phyloP scores from a whole-genome alignment of 345 rosid genomes.

The Ailanthus altissimus region DNA sequence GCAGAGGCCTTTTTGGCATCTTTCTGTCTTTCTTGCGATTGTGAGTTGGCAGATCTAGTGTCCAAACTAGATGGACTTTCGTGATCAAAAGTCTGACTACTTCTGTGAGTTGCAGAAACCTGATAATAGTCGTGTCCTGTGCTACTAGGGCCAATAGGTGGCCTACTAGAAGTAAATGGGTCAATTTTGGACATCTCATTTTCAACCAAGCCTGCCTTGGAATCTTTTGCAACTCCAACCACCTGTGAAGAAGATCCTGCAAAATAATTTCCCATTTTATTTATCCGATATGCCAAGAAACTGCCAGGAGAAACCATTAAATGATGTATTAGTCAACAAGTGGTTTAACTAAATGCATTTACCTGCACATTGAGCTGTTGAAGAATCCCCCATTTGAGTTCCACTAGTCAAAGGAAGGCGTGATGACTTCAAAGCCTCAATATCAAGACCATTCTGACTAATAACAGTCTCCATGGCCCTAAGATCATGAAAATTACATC shows the following conservation, averaged over 20 bases:
- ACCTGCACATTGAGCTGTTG: conserved; percentile 70
- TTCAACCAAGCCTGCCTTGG: conserved; percentile 56
- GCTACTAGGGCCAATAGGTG: conserved; percentile 63
- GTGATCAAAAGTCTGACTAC: conserved; percentile 75
- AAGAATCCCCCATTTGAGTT: conserved; percentile 71
- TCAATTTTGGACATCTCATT: conserved; percentile 68
- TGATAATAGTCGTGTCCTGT: conserved; percentile 73
- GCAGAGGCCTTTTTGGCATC: conserved; percentile 56
- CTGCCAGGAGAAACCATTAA: background rate
- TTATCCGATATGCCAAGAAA: background rate
- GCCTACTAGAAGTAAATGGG: conserved; percentile 62
- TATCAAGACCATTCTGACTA: conserved; percentile 86
- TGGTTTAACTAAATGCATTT: conserved; percentile 23
- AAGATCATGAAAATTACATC: conserved; percentile 21
- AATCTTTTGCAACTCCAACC: conserved; percentile 53
- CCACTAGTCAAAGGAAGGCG: conserved; percentile 70
- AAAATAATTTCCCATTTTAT: conserved; percentile 21
- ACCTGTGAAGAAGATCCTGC: conserved; percentile 80
- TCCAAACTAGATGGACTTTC: conserved; percentile 96
- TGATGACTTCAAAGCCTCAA: conserved; percentile 80
- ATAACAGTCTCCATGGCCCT: conserved; percentile 99
- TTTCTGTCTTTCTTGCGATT: conserved; percentile 76
- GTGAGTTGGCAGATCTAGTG: conserved; percentile 77
- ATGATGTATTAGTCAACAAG: conserved; percentile 7
- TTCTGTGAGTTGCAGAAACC: conserved; percentile 66